Evolutionary conservation across 495 filamentous ascomycete species (phyloP).

Genomic region (Penicillium goetzii): DNA sequence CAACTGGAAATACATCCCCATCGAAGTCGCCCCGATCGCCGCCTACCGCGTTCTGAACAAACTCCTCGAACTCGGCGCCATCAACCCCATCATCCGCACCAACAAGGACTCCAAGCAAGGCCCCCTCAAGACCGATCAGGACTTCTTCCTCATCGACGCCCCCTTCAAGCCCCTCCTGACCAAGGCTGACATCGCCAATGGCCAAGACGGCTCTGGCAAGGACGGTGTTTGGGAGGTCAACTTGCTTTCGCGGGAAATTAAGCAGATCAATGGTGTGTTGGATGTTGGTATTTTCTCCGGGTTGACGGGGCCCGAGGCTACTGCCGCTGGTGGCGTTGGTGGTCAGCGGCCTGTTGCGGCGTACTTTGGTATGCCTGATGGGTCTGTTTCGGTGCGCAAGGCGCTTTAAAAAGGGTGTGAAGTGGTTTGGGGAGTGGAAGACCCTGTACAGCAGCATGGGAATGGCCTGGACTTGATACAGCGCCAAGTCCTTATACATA

Average conservation of each 20-base stretch:
- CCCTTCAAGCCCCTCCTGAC: slow-evolving; percentile 75
- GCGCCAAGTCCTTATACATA: slow-evolving; percentile 22
- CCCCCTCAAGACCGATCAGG: slow-evolving; percentile 89
- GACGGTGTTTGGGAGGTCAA: slow-evolving; percentile 78
- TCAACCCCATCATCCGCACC: slow-evolving; percentile 67
- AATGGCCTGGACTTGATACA: slow-evolving; percentile 9
- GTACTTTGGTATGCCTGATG: slow-evolving; percentile 92
- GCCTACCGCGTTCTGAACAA: slow-evolving; percentile 69
- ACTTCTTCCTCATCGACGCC: slow-evolving; percentile 91
- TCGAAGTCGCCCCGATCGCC: slow-evolving; percentile 88
- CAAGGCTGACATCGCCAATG: slow-evolving; percentile 56
- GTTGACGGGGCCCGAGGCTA: slow-evolving; percentile 68
- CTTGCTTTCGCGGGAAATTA: slow-evolving; percentile 69
- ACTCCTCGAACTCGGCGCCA: slow-evolving; percentile 70
- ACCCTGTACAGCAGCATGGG: background rate
- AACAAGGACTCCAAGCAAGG: slow-evolving; percentile 72
- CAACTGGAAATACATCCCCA: slow-evolving; percentile 81
- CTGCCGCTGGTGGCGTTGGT: slow-evolving; percentile 59
- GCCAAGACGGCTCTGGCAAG: slow-evolving; percentile 52
- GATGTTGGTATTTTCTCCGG: slow-evolving; percentile 92
- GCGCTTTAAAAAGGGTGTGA: slow-evolving; percentile 33
- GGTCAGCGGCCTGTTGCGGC: slow-evolving; percentile 91
- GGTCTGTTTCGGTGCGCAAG: slow-evolving; percentile 60
- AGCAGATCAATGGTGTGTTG: slow-evolving; percentile 81
- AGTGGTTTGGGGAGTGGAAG: background rate